Conservation (phyloP, 768 basidiomycete species). For the Phlegmacium glaucopus region DNA sequence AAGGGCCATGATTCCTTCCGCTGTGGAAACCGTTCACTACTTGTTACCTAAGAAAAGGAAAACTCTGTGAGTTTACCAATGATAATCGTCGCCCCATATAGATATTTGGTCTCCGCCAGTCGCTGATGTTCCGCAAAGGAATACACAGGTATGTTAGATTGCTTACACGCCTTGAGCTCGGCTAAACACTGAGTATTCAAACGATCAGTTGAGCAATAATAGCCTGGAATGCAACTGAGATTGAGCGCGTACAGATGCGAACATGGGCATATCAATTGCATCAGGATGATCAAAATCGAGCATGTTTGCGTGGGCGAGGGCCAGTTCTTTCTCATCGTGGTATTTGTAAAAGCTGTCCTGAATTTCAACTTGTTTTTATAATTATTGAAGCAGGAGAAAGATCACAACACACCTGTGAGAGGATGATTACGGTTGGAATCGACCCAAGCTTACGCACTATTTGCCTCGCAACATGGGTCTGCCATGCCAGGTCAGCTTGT, state of each 20-base stretch:
- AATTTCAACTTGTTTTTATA: background rate
- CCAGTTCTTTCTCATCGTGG: conserved; percentile 75
- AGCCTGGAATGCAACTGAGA: too few species aligned
- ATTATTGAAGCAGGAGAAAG: background rate
- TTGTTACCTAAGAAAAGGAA: background rate
- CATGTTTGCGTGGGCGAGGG: conserved; percentile 75
- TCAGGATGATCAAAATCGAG: conserved; percentile 92
- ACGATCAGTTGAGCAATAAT: background rate
- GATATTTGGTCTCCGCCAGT: conserved; percentile 72
- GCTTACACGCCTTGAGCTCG: conserved; percentile 82
- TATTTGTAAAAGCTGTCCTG: conserved; percentile 94
- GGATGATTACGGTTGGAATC: conserved; percentile 84
- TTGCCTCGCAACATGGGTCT: conserved; percentile 86
- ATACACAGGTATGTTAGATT: conserved; percentile 89
- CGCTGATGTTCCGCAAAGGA: conserved; percentile 91
- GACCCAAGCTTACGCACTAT: conserved; percentile 80
- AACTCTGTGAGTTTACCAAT: conserved; percentile 48
- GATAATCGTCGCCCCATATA: conserved; percentile 92
- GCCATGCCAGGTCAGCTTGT: conserved; percentile 4
- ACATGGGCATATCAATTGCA: conserved; percentile 87
- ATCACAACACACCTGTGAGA: conserved; percentile 66
- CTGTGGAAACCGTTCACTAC: conserved; percentile 27
- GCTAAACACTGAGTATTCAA: conserved; percentile 60
- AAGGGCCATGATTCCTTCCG: conserved; percentile 91
- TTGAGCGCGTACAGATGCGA: conserved; percentile 60